phyloP scores from a whole-genome alignment of 768 basidiomycete genomes.

The Scleroderma citrinum region DNA sequence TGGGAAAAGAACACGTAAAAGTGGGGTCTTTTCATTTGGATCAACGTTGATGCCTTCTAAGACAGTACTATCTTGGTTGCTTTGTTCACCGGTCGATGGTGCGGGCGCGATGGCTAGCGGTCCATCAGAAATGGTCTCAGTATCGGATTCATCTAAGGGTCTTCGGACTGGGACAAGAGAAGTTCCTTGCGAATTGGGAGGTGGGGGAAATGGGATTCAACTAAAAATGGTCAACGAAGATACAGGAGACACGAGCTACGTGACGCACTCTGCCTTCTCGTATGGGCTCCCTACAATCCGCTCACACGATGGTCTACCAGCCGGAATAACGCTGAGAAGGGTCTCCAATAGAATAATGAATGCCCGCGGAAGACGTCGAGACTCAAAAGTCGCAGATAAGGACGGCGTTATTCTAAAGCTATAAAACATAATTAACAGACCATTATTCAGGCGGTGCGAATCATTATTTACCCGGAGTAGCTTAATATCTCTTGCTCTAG shows the following conservation, averaged over 20 bases:
- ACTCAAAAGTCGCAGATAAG: conserved; percentile 53
- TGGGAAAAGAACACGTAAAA: conserved; percentile 13
- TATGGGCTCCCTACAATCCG: conserved; percentile 62
- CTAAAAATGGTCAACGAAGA: conserved; percentile 15
- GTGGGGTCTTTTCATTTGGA: conserved; percentile 9
- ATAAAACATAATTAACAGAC: conserved; percentile 6
- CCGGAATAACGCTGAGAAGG: conserved; percentile 57
- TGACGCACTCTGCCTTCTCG: conserved; percentile 66
- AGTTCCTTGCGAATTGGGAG: conserved; percentile 5
- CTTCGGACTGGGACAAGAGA: conserved; percentile 21
- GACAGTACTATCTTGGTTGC: background rate
- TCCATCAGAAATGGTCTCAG: conserved; percentile 7
- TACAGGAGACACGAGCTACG: background rate
- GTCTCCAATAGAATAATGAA: conserved; percentile 69
- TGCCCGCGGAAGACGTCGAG: conserved; percentile 65
- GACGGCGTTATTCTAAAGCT: conserved; percentile 50
- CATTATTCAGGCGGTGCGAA: background rate
- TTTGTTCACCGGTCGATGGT: conserved; percentile 5
- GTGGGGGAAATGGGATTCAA: conserved; percentile 21
- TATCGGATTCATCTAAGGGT: conserved; percentile 6
- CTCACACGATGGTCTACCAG: conserved; percentile 64
- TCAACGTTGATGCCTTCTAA: background rate
- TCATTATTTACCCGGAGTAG: conserved; percentile 61
- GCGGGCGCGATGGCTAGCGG: conserved; percentile 14
- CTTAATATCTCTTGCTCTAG: conserved; percentile 67